Percentiles rank a stretch among this genome's conserved stretches.
Conservation (phyloP, 2,329 filamentous ascomycete species). For the Calonectria pseudoreteaudii region DNA sequence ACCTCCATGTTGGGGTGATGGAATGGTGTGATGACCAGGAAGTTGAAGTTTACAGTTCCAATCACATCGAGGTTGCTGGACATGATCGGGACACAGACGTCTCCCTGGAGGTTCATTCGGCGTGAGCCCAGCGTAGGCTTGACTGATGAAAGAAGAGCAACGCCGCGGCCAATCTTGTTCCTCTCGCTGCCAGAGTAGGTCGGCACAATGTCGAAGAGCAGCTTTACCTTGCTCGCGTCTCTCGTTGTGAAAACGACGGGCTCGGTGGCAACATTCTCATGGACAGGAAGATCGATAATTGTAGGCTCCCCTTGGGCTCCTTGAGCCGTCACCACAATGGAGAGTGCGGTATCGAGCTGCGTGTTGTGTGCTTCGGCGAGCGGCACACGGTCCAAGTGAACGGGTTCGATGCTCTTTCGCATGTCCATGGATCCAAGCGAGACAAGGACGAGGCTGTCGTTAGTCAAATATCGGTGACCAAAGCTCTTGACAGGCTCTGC, state of each 20-base stretch:
- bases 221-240: conserved; percentile 83
- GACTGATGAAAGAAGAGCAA: conserved; percentile 88
- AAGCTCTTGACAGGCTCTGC: conserved; percentile 92
- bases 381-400: conserved; percentile 89
- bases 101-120: conserved; percentile 91
- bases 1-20: conserved; percentile 93
- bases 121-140: conserved; percentile 86
- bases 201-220: conserved; percentile 94
- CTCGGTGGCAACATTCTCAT: conserved; percentile 93
- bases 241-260: conserved; percentile 89
- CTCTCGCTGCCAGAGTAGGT: conserved; percentile 94
- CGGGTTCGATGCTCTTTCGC: conserved; percentile 82
- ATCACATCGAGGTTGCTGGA: conserved; percentile 89
- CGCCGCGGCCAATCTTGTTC: conserved; percentile 87
- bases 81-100: conserved; percentile 91
- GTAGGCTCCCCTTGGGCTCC: conserved; percentile 89
- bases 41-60: conserved; percentile 96
- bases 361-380: conserved; percentile 90
- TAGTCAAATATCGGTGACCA: conserved; percentile 92
- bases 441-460: conserved; percentile 90
- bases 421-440: conserved; percentile 96
- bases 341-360: conserved; percentile 93
- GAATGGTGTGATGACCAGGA: conserved; percentile 94
- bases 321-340: conserved; percentile 87
- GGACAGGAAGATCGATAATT: conserved; percentile 90